Conservation (phyloP, 2,329 filamentous ascomycete species). For the Neonectria magnoliae region DNA sequence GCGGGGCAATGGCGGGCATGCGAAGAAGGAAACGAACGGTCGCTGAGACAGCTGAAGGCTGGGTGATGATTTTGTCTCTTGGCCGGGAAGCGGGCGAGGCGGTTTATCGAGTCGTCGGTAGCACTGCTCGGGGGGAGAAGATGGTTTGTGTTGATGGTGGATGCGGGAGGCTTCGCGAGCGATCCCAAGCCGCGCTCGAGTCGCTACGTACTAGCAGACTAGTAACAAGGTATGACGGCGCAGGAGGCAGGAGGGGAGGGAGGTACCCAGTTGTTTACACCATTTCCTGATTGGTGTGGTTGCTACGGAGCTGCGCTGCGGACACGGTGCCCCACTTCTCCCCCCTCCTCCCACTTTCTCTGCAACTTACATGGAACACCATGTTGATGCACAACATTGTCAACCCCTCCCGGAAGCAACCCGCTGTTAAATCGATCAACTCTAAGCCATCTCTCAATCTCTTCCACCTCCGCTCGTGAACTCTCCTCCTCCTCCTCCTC, state of each 20-base stretch:
- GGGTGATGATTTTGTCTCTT: slow-evolving; percentile 11
- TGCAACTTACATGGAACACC: background rate
- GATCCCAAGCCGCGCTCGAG: background rate
- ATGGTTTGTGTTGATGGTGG: background rate
- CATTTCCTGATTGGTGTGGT: slow-evolving; percentile 46
- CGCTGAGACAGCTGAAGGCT: slow-evolving; percentile 28
- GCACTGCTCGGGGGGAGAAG: background rate
- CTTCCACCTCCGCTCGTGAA: slow-evolving; percentile 4
- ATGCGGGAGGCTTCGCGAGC: background rate
- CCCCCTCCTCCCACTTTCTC: background rate
- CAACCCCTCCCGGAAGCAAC: too few relatives aligned
- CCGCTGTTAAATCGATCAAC: background rate
- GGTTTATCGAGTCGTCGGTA: background rate
- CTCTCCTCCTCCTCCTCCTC: slow-evolving; percentile 15
- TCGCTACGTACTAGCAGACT: background rate
- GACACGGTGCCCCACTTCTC: background rate
- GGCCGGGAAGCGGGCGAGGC: background rate
- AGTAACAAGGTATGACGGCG: background rate
- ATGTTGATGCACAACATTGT: background rate
- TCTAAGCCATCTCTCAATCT: slow-evolving; percentile 23
- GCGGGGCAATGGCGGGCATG: slow-evolving; percentile 49
- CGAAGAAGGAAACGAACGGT: slow-evolving; percentile 16
- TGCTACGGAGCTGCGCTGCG: slow-evolving; percentile 37
- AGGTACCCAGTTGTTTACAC: slow-evolving; percentile 41
- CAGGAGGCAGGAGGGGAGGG: background rate